These are phyloP conservation scores for Citrus medica DNA, from an alignment of 345 rosid genomes.

Conservation along the genomic window DNA sequence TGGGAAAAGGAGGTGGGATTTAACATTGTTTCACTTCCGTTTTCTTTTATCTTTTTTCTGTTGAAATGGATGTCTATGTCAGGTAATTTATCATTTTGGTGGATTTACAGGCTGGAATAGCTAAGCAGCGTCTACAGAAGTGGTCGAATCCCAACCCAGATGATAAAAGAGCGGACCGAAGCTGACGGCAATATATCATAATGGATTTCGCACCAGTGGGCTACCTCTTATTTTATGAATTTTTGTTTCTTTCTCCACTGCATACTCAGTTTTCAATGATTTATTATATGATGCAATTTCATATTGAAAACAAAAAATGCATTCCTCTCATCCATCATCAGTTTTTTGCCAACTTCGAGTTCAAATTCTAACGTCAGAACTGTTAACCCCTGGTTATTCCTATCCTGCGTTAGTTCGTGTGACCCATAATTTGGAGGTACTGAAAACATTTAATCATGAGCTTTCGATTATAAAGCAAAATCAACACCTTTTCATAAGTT, in stretches of 20 bases:
- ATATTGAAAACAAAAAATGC: too few relatives aligned
- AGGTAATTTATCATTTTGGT: neutral
- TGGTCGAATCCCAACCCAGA: conserved; percentile 18
- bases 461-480: too few relatives aligned
- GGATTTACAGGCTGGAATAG: conserved; percentile 33
- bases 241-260: neutral
- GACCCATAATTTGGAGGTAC: too few relatives aligned
- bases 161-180: neutral
- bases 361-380: neutral
- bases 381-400: neutral
- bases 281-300: neutral
- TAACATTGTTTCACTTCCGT: too few relatives aligned
- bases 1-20: conserved; percentile 61
- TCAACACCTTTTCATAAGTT: too few relatives aligned
- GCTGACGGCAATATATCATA: neutral
- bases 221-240: neutral
- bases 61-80: neutral
- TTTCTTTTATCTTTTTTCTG: neutral
- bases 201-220: neutral
- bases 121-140: conserved; percentile 22
- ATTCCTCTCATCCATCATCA: too few relatives aligned
- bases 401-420: too few relatives aligned
- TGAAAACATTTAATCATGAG: too few relatives aligned
- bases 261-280: neutral
- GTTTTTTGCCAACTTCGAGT: neutral